A percentile compares a stretch with the other conserved stretches of the same genome.
phyloP scores from a whole-genome alignment of 2,329 filamentous ascomycete species.

The Colletotrichum tanaceti region DNA sequence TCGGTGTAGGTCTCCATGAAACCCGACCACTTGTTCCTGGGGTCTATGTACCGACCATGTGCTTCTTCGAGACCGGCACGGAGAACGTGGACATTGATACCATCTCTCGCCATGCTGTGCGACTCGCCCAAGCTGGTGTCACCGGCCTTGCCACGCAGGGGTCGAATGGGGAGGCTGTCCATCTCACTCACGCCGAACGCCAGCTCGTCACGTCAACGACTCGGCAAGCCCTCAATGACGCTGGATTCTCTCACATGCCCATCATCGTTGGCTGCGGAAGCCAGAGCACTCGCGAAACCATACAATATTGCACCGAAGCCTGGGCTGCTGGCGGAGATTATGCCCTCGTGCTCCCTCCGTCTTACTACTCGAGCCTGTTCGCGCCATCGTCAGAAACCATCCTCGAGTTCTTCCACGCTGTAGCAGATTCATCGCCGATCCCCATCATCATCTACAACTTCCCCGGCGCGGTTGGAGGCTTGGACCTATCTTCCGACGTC shows the following conservation, averaged over 20 bases:
- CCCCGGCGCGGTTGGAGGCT: conserved; percentile 70
- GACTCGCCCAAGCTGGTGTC: conserved; percentile 79
- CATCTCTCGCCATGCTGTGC: conserved; percentile 71
- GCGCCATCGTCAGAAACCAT: conserved; percentile 70
- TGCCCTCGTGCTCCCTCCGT: conserved; percentile 79
- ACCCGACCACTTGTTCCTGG: conserved; percentile 59
- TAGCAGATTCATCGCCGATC: conserved; percentile 72
- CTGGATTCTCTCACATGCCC: conserved; percentile 73
- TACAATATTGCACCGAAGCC: conserved; percentile 76
- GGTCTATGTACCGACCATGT: conserved; percentile 79
- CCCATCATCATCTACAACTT: conserved; percentile 78
- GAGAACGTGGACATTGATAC: conserved; percentile 75
- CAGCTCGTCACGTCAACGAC: conserved; percentile 76
- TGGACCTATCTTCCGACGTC: conserved; percentile 73
- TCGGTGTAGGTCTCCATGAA: conserved; percentile 50
- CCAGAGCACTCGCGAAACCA: conserved; percentile 78
- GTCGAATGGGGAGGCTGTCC: conserved; percentile 85
- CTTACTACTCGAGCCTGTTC: conserved; percentile 79
- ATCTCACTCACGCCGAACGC: conserved; percentile 78
- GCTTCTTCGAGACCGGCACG: conserved; percentile 74
- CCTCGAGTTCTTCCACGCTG: conserved; percentile 72
- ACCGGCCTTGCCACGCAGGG: conserved; percentile 81
- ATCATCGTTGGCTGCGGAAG: conserved; percentile 81
- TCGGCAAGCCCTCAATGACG: conserved; percentile 74
- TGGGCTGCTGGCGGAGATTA: conserved; percentile 78